Evolutionary conservation across 148 eudicot species (phyloP).

Genomic region (Chenopodium suecicum): DNA sequence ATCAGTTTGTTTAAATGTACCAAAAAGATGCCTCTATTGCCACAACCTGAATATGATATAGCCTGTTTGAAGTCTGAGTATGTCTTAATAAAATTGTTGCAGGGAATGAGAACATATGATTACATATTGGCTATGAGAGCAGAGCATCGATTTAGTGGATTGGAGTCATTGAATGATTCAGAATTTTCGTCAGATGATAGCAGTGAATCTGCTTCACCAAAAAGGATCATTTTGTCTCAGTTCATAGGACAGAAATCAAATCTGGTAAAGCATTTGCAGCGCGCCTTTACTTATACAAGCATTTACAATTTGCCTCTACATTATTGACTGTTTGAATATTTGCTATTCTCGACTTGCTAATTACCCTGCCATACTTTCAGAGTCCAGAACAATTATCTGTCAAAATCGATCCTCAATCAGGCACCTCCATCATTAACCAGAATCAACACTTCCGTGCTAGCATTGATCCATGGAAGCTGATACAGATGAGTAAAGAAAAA

Average conservation of each 20-base stretch:
- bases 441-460: conserved; percentile 68
- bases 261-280: conserved; percentile 37
- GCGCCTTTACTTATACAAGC: background rate
- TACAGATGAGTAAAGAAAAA: conserved; percentile 70
- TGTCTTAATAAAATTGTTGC: conserved; percentile 11
- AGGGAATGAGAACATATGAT: conserved; percentile 98
- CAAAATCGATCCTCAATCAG: conserved; percentile 62
- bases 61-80: background rate
- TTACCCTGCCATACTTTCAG: conserved; percentile 34
- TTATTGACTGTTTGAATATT: background rate
- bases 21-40: background rate
- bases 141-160: conserved; percentile 49
- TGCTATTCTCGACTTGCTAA: background rate
- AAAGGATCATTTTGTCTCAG: conserved; percentile 43
- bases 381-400: conserved; percentile 50
- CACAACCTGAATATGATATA: background rate
- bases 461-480: conserved; percentile 88
- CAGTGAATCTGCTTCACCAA: conserved; percentile 55
- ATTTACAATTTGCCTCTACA: background rate
- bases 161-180: conserved; percentile 61
- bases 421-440: conserved; percentile 34
- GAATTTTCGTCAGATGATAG: conserved; percentile 82
- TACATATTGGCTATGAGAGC: conserved; percentile 92
- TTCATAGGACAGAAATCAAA: conserved; percentile 35
- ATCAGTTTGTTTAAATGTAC: background rate